Percentiles rank a stretch among this genome's conserved stretches.
These are phyloP conservation scores for Paramyrothecium roridum DNA, from an alignment of 2,329 filamentous ascomycete species.

Conservation along the genomic window DNA sequence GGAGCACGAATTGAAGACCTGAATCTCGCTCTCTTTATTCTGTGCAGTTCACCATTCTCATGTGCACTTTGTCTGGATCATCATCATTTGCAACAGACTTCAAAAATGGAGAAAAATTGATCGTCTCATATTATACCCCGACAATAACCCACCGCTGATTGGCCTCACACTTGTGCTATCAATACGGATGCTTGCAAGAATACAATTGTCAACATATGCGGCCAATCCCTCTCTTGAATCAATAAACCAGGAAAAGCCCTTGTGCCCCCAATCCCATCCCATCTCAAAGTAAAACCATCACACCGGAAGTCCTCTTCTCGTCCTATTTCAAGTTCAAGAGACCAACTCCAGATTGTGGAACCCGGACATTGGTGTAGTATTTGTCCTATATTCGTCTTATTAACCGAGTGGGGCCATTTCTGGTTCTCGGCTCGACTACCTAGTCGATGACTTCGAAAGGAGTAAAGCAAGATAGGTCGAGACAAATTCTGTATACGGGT, in stretches of 20 bases:
- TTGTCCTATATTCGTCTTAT: not conserved
- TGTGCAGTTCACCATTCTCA: too few relatives aligned
- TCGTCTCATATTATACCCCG: not conserved
- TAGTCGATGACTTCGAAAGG: conserved; percentile 19
- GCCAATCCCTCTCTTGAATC: not conserved
- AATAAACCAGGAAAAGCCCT: not conserved
- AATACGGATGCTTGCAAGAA: not conserved
- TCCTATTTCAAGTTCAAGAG: not conserved
- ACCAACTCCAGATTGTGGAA: not conserved
- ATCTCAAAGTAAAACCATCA: too few relatives aligned
- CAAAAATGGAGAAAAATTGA: too few relatives aligned
- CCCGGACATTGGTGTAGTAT: not conserved
- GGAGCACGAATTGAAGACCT: too few relatives aligned
- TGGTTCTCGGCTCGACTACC: conserved; percentile 20
- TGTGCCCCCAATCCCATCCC: not conserved
- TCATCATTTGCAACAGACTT: too few relatives aligned
- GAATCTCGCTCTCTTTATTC: too few relatives aligned
- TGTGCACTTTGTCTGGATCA: too few relatives aligned
- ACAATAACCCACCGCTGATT: not conserved
- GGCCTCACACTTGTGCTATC: not conserved
- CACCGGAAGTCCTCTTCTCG: not conserved
- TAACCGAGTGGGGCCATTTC: conserved; percentile 22
- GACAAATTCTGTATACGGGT: conserved; percentile 21
- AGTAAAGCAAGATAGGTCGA: conserved; percentile 10
- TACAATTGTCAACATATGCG: not conserved